These are phyloP conservation scores for Exophiala aquamarina DNA, from an alignment of 2,329 filamentous ascomycete genomes.

Conservation along the genomic window DNA sequence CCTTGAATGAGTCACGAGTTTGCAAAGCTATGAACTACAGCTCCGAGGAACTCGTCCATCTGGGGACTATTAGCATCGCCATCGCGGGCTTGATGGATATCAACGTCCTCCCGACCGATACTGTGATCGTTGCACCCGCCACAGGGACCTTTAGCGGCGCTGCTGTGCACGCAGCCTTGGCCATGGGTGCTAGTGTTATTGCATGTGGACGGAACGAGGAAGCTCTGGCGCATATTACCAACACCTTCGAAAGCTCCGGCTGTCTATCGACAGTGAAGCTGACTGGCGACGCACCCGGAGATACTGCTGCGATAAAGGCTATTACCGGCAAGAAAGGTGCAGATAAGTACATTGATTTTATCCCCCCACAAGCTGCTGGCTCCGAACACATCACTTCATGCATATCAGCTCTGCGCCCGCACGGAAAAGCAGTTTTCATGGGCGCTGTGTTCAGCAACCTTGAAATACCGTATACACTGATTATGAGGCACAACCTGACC, in stretches of 20 bases:
- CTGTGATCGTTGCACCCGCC: conserved; percentile 48
- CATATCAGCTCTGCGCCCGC: neutral
- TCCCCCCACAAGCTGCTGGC: conserved; percentile 36
- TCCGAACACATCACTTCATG: conserved; percentile 3
- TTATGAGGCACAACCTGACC: conserved; percentile 3
- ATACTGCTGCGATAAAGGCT: conserved; percentile 34
- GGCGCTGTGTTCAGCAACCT: neutral
- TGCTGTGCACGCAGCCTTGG: conserved; percentile 47
- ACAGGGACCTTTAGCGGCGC: conserved; percentile 50
- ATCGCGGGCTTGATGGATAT: conserved; percentile 44
- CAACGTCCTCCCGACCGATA: conserved; percentile 44
- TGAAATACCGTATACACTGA: conserved; percentile 2
- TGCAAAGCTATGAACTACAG: conserved; percentile 37
- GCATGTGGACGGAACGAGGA: conserved; percentile 46
- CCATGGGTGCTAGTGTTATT: conserved; percentile 51
- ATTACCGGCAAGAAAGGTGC: conserved; percentile 31
- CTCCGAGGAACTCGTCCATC: conserved; percentile 38
- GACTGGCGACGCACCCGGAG: conserved; percentile 40
- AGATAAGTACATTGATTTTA: conserved; percentile 51
- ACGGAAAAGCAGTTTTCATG: neutral
- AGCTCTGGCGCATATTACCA: neutral
- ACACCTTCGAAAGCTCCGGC: neutral
- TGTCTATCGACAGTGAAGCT: conserved; percentile 41
- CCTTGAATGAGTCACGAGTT: conserved; percentile 33
- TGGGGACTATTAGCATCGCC: conserved; percentile 37